Evolutionary conservation across 148 eudicot genomes (phyloP), one percentile per base, ranked within the genome.

Genomic region (Dianthus caryophyllus): DNA sequence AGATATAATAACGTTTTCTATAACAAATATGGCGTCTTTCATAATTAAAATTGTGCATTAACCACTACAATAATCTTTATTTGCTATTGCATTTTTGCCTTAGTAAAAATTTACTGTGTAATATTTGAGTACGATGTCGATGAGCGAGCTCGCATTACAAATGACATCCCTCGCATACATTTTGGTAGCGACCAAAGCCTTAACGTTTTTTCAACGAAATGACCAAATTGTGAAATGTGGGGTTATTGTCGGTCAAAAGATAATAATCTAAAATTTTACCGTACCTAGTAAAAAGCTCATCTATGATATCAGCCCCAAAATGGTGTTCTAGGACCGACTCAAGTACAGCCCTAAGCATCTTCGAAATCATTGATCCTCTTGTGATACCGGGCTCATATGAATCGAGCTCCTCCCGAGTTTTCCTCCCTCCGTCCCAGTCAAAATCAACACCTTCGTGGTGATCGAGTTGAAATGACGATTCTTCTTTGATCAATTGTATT

Each of bases 271-370:
- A 49, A 27, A 81, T 22, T 6, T 73, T 61, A 11, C 71, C 77
- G 56, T 77, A 80, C 67, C 82, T 80, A 22, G 41, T 49, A 62
- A 86, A 84, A 69, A 91, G 68, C 1, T 78, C 83, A 38, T 88
- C 96, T 80, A 84, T 67, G 13, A 83, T 24, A 0, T 71, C 47
- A 11, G 5, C 49, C 15, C 87, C 96, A 71, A 91, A 91, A 41
- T 82, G 86, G 36, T 66, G 69, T 66, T 77, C 84, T 1, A 91
- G 14, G 81, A 88, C 74, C 13, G 88, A 66, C 77, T 87, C 96
- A 16, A 70, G 22, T 67, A 84, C 86, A 15, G 92, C 96, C 67
- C 93, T 79, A 39, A 81, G 70, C 18, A 75, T 71, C 73, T 75
- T 83, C 1, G 93, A 82, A 21, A 80, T 68, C 24, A 48, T 72